Evolutionary conservation across 2,329 filamentous ascomycete genomes (phyloP).

Genomic region (Pestalotiopsis sp.): DNA sequence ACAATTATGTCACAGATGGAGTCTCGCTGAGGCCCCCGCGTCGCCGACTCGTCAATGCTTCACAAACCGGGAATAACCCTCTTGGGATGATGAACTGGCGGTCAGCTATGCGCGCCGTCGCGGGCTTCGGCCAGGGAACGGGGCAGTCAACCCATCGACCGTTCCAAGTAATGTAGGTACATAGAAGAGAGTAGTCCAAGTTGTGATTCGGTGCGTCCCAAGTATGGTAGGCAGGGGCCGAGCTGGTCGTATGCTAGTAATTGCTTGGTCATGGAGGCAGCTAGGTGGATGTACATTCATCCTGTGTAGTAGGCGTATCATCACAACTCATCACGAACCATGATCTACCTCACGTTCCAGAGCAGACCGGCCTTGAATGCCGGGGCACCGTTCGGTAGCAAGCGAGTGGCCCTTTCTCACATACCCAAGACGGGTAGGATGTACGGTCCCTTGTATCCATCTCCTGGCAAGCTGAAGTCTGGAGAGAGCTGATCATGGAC

Average conservation of each 20-base stretch:
- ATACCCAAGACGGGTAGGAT: background rate
- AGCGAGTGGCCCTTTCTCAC: background rate
- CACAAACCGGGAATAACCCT: constrained; percentile 29
- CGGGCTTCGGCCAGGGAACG: constrained; percentile 22
- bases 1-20: constrained; percentile 11
- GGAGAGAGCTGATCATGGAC: background rate
- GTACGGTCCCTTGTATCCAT: background rate
- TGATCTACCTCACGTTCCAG: constrained; percentile 34
- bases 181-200: too few species aligned
- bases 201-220: too few species aligned
- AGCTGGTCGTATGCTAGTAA: too few species aligned
- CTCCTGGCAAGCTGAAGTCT: background rate
- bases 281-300: background rate
- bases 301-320: constrained; percentile 28
- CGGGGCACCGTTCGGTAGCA: background rate
- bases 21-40: background rate
- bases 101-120: constrained; percentile 41
- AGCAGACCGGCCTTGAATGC: constrained; percentile 2
- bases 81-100: constrained; percentile 49
- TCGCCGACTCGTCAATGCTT: constrained; percentile 22
- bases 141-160: constrained; percentile 1
- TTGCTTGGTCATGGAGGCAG: too few species aligned
- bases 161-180: background rate
- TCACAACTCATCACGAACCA: constrained; percentile 39
- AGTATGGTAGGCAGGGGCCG: too few species aligned